Conservation (phyloP, 2,329 filamentous ascomycete genomes). For the Fusarium sp. region DNA sequence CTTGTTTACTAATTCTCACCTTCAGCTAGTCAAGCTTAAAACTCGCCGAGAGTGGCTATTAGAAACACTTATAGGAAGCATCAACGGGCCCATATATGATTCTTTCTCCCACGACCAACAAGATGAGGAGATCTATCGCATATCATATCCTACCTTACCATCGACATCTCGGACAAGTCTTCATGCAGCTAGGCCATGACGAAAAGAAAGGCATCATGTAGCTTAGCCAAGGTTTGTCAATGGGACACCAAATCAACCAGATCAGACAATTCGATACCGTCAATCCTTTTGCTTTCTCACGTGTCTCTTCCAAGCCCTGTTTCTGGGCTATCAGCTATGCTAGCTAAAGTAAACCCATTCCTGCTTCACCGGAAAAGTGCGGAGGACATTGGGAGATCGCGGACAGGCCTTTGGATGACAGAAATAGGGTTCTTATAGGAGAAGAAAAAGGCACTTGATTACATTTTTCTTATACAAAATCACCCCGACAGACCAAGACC, state of each 20-base stretch:
- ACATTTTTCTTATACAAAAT: accelerated
- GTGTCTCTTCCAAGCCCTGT: neutral
- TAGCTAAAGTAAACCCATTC: neutral
- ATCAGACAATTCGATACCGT: neutral
- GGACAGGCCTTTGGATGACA: neutral
- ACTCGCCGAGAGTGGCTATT: neutral
- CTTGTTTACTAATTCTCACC: neutral
- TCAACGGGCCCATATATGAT: neutral
- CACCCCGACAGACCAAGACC: neutral
- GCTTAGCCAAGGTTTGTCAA: neutral
- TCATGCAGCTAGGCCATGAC: neutral
- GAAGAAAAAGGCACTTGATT: neutral
- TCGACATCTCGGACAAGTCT: neutral
- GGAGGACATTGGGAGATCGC: too few relatives aligned
- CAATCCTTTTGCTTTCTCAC: accelerated
- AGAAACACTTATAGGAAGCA: neutral
- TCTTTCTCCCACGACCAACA: neutral
- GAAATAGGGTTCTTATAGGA: neutral
- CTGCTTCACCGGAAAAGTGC: neutral
- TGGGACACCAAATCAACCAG: neutral
- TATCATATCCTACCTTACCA: neutral
- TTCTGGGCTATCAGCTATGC: neutral
- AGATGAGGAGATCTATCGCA: neutral
- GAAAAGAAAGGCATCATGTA: neutral
- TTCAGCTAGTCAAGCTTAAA: neutral